Evolutionary conservation across 1,139 yeast species (phyloP).

Genomic region (Scheffersomyces quercinus): DNA sequence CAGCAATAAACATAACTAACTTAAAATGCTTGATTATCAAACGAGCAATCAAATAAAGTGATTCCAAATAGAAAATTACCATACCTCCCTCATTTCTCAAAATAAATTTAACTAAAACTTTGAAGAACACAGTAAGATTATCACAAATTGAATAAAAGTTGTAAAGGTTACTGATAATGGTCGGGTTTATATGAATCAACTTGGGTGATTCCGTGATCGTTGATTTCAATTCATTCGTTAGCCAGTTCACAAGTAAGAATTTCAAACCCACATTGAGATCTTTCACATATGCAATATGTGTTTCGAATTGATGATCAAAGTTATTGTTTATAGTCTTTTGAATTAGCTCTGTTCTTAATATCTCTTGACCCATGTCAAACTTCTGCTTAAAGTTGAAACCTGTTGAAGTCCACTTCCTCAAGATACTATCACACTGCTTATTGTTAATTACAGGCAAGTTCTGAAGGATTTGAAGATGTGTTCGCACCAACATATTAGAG

Average conservation of each 20-base stretch:
- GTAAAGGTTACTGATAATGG: conserved; percentile 33
- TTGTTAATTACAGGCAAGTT: conserved; percentile 57
- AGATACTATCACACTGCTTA: conserved; percentile 51
- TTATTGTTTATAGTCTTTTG: conserved; percentile 21
- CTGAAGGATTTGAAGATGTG: conserved; percentile 52
- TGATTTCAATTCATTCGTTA: conserved; percentile 39
- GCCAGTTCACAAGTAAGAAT: conserved; percentile 44
- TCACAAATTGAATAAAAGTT: conserved; percentile 33
- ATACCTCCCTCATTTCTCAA: conserved; percentile 45
- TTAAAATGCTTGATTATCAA: conserved; percentile 38
- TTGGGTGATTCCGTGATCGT: conserved; percentile 33
- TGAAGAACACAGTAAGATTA: conserved; percentile 44
- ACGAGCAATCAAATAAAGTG: conserved; percentile 37
- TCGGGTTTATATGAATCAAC: conserved; percentile 39
- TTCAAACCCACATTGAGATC: conserved; percentile 41
- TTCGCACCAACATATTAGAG: conserved; percentile 24
- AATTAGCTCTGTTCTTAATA: conserved; percentile 25
- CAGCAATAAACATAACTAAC: conserved; percentile 34
- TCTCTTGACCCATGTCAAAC: conserved; percentile 30
- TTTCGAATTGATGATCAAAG: conserved; percentile 13
- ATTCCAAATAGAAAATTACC: conserved; percentile 42
- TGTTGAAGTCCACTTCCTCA: conserved; percentile 39
- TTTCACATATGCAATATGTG: conserved; percentile 15
- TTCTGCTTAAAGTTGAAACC: conserved; percentile 34
- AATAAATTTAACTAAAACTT: conserved; percentile 36